Evolutionary conservation across 805 yeast species (phyloP), one percentile per base, ranked within the genome.

Genomic region (Zygosaccharomyces gambellarensis): DNA sequence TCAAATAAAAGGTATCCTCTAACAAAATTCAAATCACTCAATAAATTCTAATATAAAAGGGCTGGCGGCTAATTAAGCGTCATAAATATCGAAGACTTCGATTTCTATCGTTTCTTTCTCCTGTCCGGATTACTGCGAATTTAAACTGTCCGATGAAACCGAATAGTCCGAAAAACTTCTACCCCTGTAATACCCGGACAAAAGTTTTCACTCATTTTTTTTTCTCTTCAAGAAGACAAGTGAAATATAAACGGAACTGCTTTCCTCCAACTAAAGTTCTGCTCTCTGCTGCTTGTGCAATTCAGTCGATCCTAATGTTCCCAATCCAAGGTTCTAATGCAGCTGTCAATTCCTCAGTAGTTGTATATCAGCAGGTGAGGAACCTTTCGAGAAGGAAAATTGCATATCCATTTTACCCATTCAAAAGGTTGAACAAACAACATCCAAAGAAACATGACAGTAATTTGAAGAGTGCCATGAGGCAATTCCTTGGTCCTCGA

Each of bases 401-500:
- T 42, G 82, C 82, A 2, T 80, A 80, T 57, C 83, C 83, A 8
- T 66, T 67, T 39, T 79, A 77, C 56, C 74, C 75, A n/a, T 72
- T 70, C 50, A 69, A 73, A 47, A 71, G 71, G 51, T 57, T 70
- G 52, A 68, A 70, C n/a, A 69, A 67, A 59, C 66, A 65, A 54
- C 71, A 65, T 59, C 72, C 72, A 51, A 67, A 55, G 62, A 66
- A 52, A 43, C 75, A 72, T 53, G 76, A 73, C 45, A 76, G 86
- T 7, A 79, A 77, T 50, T 74, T 85, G 63, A 79, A 79, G 59
- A 75, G 79, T 64, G 80, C 81, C 36, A 72, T 89, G 78, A 79
- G 81, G 56, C 80, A 77, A 55, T 90, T 88, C 71, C 71, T 90
- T 49, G 97, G 97, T 2, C 92, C 92, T 34, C 80, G 76, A 65